Conservation (phyloP, 345 rosid species). For the Bruguiera parviflora region DNA sequence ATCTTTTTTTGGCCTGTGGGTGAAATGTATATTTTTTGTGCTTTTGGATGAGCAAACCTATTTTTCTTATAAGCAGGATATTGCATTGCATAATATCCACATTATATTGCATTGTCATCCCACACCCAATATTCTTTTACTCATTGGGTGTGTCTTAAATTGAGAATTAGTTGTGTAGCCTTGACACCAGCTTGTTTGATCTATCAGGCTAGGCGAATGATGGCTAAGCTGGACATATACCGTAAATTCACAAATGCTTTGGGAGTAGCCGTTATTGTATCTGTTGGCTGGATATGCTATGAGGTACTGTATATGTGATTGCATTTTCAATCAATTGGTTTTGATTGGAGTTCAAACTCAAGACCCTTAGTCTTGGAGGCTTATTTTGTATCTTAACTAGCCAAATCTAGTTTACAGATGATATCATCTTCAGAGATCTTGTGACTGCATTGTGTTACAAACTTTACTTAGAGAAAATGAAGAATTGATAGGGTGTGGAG, state of each 20-base stretch:
- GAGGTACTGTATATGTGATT: conserved; percentile 51
- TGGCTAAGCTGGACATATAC: conserved; percentile 80
- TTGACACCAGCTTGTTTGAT: conserved; percentile 14
- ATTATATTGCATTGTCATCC: too few relatives aligned
- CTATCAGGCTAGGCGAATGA: conserved; percentile 74
- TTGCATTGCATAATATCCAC: too few relatives aligned
- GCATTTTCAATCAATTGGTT: not conserved
- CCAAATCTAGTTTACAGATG: too few relatives aligned
- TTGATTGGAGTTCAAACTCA: too few relatives aligned
- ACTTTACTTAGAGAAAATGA: not conserved
- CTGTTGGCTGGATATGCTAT: conserved; percentile 96
- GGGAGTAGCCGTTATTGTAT: conserved; percentile 85
- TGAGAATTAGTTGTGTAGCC: not conserved
- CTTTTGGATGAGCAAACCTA: not conserved
- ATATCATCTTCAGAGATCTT: not conserved
- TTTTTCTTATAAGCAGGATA: too few relatives aligned
- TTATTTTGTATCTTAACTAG: too few relatives aligned
- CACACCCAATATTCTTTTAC: too few relatives aligned
- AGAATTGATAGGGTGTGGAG: not conserved
- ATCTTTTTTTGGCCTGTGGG: not conserved
- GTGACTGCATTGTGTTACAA: not conserved
- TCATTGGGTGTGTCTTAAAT: too few relatives aligned
- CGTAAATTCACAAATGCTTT: conserved; percentile 94
- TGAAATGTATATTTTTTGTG: not conserved
- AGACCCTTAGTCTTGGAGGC: too few relatives aligned